phyloP scores from a whole-genome alignment of 306 rosid genomes.

The Casuarina cunninghamiana region DNA sequence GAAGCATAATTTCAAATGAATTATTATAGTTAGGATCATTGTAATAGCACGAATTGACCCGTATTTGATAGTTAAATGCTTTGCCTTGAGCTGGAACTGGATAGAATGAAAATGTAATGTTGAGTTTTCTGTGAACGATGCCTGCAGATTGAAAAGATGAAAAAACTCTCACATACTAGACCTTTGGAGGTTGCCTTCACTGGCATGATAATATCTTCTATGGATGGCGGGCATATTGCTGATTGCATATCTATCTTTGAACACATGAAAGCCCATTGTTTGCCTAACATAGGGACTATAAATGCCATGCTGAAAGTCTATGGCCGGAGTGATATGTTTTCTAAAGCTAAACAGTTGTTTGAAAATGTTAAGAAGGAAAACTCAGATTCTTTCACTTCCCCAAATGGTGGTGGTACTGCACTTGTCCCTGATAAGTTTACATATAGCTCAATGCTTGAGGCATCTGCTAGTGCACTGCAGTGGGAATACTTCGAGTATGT shows the following conservation, averaged over 20 bases:
- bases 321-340: constrained; percentile 74
- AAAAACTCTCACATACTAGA: constrained; percentile 48
- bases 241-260: constrained; percentile 62
- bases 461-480: constrained; percentile 73
- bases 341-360: constrained; percentile 77
- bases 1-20: neutral
- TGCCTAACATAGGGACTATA: constrained; percentile 78
- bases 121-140: constrained; percentile 25
- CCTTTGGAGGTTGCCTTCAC: constrained; percentile 90
- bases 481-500: constrained; percentile 98
- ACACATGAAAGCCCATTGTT: constrained; percentile 61
- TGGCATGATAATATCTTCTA: constrained; percentile 80
- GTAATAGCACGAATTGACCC: constrained; percentile 2
- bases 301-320: constrained; percentile 84
- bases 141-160: constrained; percentile 77
- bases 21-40: neutral
- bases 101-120: neutral
- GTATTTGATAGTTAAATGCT: neutral
- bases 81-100: neutral
- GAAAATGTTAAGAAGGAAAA: constrained; percentile 56
- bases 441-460: constrained; percentile 70
- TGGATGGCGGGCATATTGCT: constrained; percentile 72
- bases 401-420: constrained; percentile 23
- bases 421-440: constrained; percentile 66
- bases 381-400: constrained; percentile 36